These are phyloP conservation scores for Clonostachys chloroleuca DNA, from an alignment of 2,329 filamentous ascomycete species.

Conservation along the genomic window DNA sequence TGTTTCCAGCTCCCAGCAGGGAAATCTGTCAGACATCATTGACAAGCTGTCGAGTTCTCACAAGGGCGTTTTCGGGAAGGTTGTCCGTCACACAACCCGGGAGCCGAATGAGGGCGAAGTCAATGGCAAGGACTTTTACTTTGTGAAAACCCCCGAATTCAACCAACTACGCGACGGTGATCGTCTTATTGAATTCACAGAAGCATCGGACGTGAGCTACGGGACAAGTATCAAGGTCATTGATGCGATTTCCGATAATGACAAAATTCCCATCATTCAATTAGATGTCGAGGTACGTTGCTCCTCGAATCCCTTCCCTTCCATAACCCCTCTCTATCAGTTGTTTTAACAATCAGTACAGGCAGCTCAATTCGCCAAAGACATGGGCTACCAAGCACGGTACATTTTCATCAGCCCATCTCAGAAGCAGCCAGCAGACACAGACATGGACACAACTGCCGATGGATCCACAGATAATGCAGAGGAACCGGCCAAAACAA, in stretches of 20 bases:
- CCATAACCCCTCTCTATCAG: neutral
- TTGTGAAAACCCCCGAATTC: constrained; percentile 52
- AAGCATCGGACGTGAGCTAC: constrained; percentile 42
- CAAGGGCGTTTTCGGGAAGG: constrained; percentile 59
- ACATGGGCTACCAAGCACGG: constrained; percentile 50
- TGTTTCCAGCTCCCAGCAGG: constrained; percentile 46
- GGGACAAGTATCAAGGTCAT: constrained; percentile 52
- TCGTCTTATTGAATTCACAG: constrained; percentile 52
- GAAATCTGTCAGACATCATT: constrained; percentile 39
- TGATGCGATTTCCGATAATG: constrained; percentile 43
- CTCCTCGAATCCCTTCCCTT: neutral
- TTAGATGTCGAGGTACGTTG: constrained; percentile 46
- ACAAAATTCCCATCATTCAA: constrained; percentile 56
- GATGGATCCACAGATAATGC: constrained; percentile 12
- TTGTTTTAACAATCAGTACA: constrained; percentile 13
- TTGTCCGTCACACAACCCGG: constrained; percentile 51
- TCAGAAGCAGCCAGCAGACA: constrained; percentile 17
- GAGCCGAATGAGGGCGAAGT: constrained; percentile 42
- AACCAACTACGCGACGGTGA: constrained; percentile 56
- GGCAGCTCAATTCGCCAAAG: constrained; percentile 53
- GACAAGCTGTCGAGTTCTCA: constrained; percentile 61
- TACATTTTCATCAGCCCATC: constrained; percentile 48
- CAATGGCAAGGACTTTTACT: constrained; percentile 47
- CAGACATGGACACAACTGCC: constrained; percentile 13
- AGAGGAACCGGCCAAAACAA: constrained; percentile 11